A percentile compares a stretch with the other conserved stretches of the same genome.
These are phyloP conservation scores for Alternaria sp. DNA, from an alignment of 2,329 filamentous ascomycete species.

Conservation along the genomic window DNA sequence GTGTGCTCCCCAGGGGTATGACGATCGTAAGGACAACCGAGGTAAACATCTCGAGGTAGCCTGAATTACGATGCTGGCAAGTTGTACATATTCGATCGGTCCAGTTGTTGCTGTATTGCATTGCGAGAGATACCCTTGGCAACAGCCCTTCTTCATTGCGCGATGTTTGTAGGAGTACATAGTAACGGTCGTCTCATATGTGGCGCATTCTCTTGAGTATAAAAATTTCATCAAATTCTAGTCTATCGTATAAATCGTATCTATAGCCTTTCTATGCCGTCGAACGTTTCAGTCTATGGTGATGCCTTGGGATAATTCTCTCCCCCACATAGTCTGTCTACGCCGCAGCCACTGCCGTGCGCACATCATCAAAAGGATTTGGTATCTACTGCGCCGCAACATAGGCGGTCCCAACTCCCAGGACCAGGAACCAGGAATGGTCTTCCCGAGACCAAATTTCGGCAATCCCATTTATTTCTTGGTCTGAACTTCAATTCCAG, in stretches of 20 bases:
- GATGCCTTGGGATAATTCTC: background rate
- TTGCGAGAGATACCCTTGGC: slow-evolving; percentile 2
- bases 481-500: slow-evolving; percentile 41
- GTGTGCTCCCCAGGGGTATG: slow-evolving; percentile 15
- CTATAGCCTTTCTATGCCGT: slow-evolving; percentile 23
- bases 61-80: background rate
- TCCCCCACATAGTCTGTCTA: background rate
- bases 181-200: background rate
- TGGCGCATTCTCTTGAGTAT: background rate
- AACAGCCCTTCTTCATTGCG: background rate
- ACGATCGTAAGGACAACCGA: slow-evolving; percentile 32
- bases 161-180: background rate
- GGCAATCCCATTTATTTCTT: slow-evolving; percentile 24
- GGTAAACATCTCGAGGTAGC: slow-evolving; percentile 22
- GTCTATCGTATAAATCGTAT: slow-evolving; percentile 20
- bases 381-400: slow-evolving; percentile 6
- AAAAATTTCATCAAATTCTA: slow-evolving; percentile 14
- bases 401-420: background rate
- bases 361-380: background rate
- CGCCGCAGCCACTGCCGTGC: background rate
- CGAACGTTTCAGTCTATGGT: slow-evolving; percentile 1
- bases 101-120: background rate
- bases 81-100: background rate
- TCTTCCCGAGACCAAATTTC: background rate
- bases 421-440: background rate